Conservation (phyloP, 192 early-diverging fungal genomes). For the Coemansia erecta region DNA sequence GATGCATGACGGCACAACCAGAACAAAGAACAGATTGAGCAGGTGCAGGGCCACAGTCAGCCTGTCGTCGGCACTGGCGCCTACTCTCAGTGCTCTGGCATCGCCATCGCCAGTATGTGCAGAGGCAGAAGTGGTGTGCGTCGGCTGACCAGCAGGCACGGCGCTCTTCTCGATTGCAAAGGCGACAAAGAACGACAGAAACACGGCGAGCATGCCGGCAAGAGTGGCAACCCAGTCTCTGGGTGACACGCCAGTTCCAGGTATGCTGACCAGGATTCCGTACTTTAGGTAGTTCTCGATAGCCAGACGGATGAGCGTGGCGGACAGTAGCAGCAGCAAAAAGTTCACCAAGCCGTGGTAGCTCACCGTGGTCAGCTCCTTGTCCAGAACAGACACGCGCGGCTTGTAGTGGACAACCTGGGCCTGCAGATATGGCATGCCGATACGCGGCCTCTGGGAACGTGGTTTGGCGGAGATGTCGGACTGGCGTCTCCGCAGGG, state of each 20-base stretch:
- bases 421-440: constrained; percentile 46
- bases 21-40: constrained; percentile 55
- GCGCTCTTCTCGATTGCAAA: constrained; percentile 62
- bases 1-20: constrained; percentile 63
- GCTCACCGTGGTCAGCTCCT: constrained; percentile 81
- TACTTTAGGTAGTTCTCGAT: constrained; percentile 90
- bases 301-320: constrained; percentile 77
- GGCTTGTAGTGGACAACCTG: constrained; percentile 62
- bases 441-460: not conserved
- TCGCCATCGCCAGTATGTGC: too few species aligned
- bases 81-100: constrained; percentile 14
- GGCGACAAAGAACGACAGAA: constrained; percentile 52
- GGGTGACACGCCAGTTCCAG: constrained; percentile 55
- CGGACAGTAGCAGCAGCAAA: constrained; percentile 71
- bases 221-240: constrained; percentile 61
- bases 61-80: constrained; percentile 20
- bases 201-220: constrained; percentile 55
- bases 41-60: constrained; percentile 48
- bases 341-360: constrained; percentile 85
- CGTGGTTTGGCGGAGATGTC: not conserved
- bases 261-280: constrained; percentile 73
- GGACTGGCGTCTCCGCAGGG: constrained; percentile 4
- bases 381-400: constrained; percentile 71
- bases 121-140: too few species aligned
- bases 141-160: constrained; percentile 6